Evolutionary conservation across 148 eudicot genomes (phyloP), one percentile per base, ranked within the genome.

Genomic region (Oxyria digyna): DNA sequence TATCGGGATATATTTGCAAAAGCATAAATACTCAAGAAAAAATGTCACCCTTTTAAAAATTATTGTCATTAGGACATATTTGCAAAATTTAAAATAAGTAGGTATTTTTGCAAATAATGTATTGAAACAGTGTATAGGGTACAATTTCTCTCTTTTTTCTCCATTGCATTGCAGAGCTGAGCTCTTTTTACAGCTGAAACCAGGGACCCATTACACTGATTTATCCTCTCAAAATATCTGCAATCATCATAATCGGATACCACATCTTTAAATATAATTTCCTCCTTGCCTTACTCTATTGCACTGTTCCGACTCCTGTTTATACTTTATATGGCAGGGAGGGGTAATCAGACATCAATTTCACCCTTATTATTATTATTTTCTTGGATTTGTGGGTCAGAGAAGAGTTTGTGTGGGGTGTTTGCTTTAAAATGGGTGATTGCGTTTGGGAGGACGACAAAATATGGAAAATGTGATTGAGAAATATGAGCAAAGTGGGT

Each of bases 101-200:
- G n/a, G n/a, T n/a, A n/a, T n/a, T n/a, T n/a, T n/a, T n/a, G n/a
- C n/a, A n/a, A n/a, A n/a, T n/a, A n/a, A n/a, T n/a, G n/a, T n/a
- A n/a, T n/a, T n/a, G n/a, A n/a, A n/a, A n/a, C n/a, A n/a, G n/a
- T n/a, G n/a, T n/a, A n/a, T n/a, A n/a, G n/a, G n/a, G n/a, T n/a
- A n/a, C n/a, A n/a, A n/a, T n/a, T n/a, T n/a, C n/a, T n/a, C n/a
- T n/a, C n/a, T n/a, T n/a, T n/a, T n/a, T n/a, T n/a, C n/a, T 80
- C 82, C 77, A 42, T 76, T 77, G 87, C 77, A 42, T 76, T 77
- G 87, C 91, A 82, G 88, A n/a, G n/a, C n/a, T n/a, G n/a, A n/a
- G 65, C 35, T 59, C 38, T 59, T 29, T 71, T 77, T 8, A 9
- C 72, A 68, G 38, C 38, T 31, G 24, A 66, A 66, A 37, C 69